Evolutionary conservation across 495 filamentous ascomycete species (phyloP).

Genomic region (Tuber microsphaerosporum): DNA sequence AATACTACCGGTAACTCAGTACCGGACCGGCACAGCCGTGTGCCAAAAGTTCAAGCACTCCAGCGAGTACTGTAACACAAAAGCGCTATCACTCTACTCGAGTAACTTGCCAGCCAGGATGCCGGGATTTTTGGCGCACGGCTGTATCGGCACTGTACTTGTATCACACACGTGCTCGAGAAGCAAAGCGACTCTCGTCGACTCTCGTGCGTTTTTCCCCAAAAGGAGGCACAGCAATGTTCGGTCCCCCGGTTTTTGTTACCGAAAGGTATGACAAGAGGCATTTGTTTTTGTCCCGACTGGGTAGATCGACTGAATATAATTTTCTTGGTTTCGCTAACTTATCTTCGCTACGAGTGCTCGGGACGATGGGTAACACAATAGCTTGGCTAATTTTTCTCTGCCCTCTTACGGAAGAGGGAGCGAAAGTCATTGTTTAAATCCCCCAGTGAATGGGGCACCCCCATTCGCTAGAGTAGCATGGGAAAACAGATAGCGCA

Average conservation of each 20-base stretch:
- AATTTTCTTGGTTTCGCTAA: neutral
- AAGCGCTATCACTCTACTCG: neutral
- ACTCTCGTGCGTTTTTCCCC: neutral
- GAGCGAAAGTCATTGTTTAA: too few relatives aligned
- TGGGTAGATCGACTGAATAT: neutral
- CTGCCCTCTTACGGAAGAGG: too few relatives aligned
- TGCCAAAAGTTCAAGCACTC: too few relatives aligned
- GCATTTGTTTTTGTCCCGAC: neutral
- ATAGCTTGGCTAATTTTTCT: too few relatives aligned
- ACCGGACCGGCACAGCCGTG: too few relatives aligned
- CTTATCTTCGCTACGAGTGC: neutral
- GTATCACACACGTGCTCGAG: neutral
- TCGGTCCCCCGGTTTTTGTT: neutral
- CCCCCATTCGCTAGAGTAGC: too few relatives aligned
- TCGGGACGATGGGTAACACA: neutral
- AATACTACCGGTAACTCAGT: too few relatives aligned
- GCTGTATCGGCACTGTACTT: neutral
- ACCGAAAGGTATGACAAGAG: neutral
- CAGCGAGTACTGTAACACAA: too few relatives aligned
- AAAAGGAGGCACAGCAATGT: neutral
- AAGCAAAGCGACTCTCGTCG: too few relatives aligned
- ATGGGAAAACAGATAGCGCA: too few relatives aligned
- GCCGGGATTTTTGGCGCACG: too few relatives aligned
- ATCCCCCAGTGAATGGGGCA: too few relatives aligned
- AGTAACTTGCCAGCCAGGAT: neutral